A percentile compares a stretch with the other conserved stretches of the same genome.
phyloP scores from a whole-genome alignment of 2,329 filamentous ascomycete species.

The Atkinsonella texensis region DNA sequence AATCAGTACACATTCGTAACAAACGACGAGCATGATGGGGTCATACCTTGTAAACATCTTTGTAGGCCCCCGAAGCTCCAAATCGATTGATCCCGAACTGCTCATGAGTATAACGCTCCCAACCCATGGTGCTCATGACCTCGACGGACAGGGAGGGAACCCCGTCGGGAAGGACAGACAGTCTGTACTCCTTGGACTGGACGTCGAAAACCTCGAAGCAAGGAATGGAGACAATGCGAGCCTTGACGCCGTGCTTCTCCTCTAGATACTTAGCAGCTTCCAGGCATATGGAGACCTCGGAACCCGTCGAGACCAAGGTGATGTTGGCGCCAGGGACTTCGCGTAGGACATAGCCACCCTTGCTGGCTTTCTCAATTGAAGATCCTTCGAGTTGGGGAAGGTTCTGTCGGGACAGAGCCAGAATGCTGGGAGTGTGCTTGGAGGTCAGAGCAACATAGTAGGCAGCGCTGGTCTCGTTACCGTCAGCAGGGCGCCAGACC shows the following conservation, averaged over 20 bases:
- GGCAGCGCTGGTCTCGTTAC: constrained; percentile 94
- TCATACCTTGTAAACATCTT: constrained; percentile 86
- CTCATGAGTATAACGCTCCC: constrained; percentile 98
- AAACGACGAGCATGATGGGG: not conserved
- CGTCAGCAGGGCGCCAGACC: constrained; percentile 97
- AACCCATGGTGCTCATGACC: constrained; percentile 93
- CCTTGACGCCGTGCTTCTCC: constrained; percentile 76
- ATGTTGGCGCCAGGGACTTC: constrained; percentile 76
- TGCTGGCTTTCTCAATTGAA: constrained; percentile 75
- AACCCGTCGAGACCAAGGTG: constrained; percentile 89
- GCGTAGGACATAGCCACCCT: constrained; percentile 88
- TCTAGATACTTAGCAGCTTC: constrained; percentile 86
- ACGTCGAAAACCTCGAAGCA: constrained; percentile 96
- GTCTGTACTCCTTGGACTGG: constrained; percentile 88
- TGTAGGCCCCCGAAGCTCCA: constrained; percentile 93
- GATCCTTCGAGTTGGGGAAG: constrained; percentile 94
- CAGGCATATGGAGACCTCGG: constrained; percentile 86
- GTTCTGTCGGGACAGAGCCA: constrained; percentile 95
- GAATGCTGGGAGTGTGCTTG: constrained; percentile 80
- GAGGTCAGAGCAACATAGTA: constrained; percentile 93
- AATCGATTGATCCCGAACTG: constrained; percentile 99
- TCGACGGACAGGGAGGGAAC: constrained; percentile 90
- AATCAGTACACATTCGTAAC: constrained; percentile 22
- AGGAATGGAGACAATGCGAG: constrained; percentile 88
- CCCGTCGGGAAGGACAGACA: constrained; percentile 84